Base-by-base conservation (phyloP, 1,284 basidiomycete species). In the Boletus austroedulis region DNA sequence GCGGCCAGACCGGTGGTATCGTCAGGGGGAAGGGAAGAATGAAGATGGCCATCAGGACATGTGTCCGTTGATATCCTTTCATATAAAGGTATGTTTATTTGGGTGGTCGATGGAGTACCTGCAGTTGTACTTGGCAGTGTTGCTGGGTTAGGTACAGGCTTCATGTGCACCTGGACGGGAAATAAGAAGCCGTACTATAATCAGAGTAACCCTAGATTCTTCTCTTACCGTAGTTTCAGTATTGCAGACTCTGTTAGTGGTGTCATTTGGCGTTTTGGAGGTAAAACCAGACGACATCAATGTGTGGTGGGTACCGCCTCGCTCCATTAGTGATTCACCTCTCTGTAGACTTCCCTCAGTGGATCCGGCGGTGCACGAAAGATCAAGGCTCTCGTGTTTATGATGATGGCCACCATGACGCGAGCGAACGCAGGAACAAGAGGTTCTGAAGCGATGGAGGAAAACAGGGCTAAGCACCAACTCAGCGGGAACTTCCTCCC, bases 401-500 rank as follows among this genome's bases (percentile, higher is more conserved):
- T 55, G 41, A 59, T 66, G 57, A 49, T 45, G 24, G 17, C 47
- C 46, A 31, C 41, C 31, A 34, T 34, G 38, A 36, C n/a, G 53
- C 11, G 29, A 24, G 34, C 26, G 41, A 41, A 41, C 26, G 29
- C 40, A 31, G 21, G 41, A 49, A 28, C 8, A 31, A 26, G 41
- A 51, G 8, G 48, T 23, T 10, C 34, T 23, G n/a, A n/a, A n/a
- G 19, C 23, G 32, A 19, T 45, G 50, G 11, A 47, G 29, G 40
- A 53, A 50, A 24, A 50, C 26, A 28, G 67, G 57, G 29, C 28
- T 43, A n/a, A 57, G 59, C 45, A 78, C 65, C 52, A 78, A 64
- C 44, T 77, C 76, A 9, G 72, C 65, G 14, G 78, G 77, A 32
- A 78, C 67, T 51, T 69, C 68, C 59, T 78, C 76, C 41, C 77